Evolutionary conservation across 1,284 basidiomycete genomes (phyloP), one percentile per base, ranked within the genome.

Genomic region (Pascua guehoae): DNA sequence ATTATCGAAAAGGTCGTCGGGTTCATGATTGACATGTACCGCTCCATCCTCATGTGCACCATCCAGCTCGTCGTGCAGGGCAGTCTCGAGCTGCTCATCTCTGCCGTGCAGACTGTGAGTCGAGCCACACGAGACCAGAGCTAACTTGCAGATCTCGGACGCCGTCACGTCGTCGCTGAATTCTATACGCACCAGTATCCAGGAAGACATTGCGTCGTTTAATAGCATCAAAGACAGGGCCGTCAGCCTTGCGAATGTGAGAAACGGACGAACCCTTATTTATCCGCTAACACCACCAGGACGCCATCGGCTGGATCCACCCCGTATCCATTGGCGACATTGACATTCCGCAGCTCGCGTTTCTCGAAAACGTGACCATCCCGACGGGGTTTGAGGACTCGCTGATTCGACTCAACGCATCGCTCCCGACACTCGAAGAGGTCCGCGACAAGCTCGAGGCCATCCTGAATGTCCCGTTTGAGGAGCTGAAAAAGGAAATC

Each of bases 1-100:
- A 80, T 86, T 43, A 87, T 95, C 83, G 88, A 94, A 71, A 85
- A 81, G 1, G 85, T 95, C 65, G 87, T 95, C 75, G 88, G 90
- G 65, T 98, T 97, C 76, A 84, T 96, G 58, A 85, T 97, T 66
- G 88, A 93, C 76, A 85, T 88, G 53, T 98, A 97, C 73, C 86
- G 91, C 41, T 91, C 89, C 5, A 87, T 93, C 1, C 86, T 96
- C 65, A 81, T 97, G 50, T 98, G 94, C 77, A 91, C 95, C 63
- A 79, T 97, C 63, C 91, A 97, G 78, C 81, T 98, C 47, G 85
- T 91, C 12, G 86, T 98, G 2, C 84, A 86, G 18, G 91, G 91
- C 14, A 86, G 84, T 2, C 79, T 98, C 41, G 82, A 85, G 32
- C 78, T 97, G 50, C 77, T 97, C 16, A 91, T 96, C 53, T 81